Conservation (phyloP, 108 stramenopile species). For the Cyclotella atomus region DNA sequence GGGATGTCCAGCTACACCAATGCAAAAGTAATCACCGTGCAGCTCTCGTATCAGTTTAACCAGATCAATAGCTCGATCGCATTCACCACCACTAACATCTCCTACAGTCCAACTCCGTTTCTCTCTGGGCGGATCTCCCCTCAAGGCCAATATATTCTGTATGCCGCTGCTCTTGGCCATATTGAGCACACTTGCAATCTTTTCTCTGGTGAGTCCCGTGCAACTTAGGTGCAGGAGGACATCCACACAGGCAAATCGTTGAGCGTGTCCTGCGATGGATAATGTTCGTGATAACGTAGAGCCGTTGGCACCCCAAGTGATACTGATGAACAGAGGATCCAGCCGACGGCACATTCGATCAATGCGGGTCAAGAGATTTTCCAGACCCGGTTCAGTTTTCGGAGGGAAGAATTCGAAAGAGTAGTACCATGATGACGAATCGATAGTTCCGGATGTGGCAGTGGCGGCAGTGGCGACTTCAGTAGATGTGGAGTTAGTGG, state of each 20-base stretch:
- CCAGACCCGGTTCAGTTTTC: slow-evolving; percentile 92
- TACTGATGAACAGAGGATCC: slow-evolving; percentile 93
- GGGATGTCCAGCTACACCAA: slow-evolving; percentile 96
- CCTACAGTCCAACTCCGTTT: slow-evolving; percentile 75
- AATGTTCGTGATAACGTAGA: slow-evolving; percentile 80
- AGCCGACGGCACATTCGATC: slow-evolving; percentile 91
- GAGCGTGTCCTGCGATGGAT: slow-evolving; percentile 84
- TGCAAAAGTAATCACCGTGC: slow-evolving; percentile 94
- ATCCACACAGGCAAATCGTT: slow-evolving; percentile 87
- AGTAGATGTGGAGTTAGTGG: neutral
- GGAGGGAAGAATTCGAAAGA: slow-evolving; percentile 98
- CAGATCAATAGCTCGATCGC: slow-evolving; percentile 88
- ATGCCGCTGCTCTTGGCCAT: slow-evolving; percentile 76
- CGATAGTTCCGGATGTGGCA: neutral
- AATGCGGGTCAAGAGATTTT: slow-evolving; percentile 91
- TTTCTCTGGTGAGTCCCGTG: slow-evolving; percentile 76
- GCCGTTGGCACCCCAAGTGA: slow-evolving; percentile 94
- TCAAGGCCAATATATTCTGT: slow-evolving; percentile 90
- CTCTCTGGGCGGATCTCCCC: slow-evolving; percentile 95
- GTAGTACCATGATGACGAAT: slow-evolving; percentile 65
- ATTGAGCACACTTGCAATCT: slow-evolving; percentile 51
- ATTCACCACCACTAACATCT: slow-evolving; percentile 78
- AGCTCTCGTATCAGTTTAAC: slow-evolving; percentile 86
- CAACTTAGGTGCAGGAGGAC: slow-evolving; percentile 93
- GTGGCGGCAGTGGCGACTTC: neutral